Percentiles rank a stretch among this genome's conserved stretches.
Conservation (phyloP, 1,139 yeast species). For the Blastobotrys raffinosifermentans region DNA sequence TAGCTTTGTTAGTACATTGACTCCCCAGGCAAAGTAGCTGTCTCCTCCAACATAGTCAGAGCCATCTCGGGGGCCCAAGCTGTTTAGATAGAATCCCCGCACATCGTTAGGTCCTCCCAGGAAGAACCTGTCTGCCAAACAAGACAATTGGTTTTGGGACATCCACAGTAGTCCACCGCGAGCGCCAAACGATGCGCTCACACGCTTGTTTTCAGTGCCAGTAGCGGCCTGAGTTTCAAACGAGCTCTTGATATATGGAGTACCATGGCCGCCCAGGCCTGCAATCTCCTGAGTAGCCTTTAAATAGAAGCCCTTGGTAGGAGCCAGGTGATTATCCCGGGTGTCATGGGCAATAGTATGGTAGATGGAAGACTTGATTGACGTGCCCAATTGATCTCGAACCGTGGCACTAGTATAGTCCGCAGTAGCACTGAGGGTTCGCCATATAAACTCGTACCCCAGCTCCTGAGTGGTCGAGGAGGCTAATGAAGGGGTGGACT, state of each 20-base stretch:
- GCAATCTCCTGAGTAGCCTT: constrained; percentile 56
- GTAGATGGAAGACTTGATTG: constrained; percentile 32
- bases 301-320: constrained; percentile 47
- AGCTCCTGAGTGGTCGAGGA: constrained; percentile 38
- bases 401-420: constrained; percentile 28
- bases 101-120: constrained; percentile 85
- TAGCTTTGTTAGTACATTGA: constrained; percentile 57
- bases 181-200: constrained; percentile 15
- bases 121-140: constrained; percentile 45
- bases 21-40: constrained; percentile 61
- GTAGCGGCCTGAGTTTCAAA: constrained; percentile 29
- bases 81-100: constrained; percentile 68
- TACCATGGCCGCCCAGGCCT: constrained; percentile 32
- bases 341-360: constrained; percentile 30
- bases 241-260: constrained; percentile 31
- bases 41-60: constrained; percentile 69
- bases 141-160: constrained; percentile 14
- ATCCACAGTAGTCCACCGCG: constrained; percentile 27
- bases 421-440: constrained; percentile 48
- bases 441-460: constrained; percentile 57
- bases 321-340: constrained; percentile 29
- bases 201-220: constrained; percentile 12
- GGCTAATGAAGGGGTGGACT: constrained; percentile 19
- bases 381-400: constrained; percentile 34
- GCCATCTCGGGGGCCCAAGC: constrained; percentile 77